Evolutionary conservation across 345 rosid genomes (phyloP).

Genomic region (Acer negundo): DNA sequence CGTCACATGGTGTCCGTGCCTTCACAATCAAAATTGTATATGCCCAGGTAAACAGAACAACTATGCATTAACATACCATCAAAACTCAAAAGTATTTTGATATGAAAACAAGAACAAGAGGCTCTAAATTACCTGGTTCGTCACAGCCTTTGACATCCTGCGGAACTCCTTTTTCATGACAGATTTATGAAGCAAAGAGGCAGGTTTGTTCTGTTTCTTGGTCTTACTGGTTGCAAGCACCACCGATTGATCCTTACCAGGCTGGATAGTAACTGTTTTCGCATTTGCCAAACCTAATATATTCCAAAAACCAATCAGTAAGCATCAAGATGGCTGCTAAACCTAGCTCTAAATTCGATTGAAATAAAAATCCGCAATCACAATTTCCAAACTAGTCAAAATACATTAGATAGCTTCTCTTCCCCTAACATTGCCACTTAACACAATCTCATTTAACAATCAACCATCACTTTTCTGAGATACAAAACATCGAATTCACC

Average conservation of each 20-base stretch:
- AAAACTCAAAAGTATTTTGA: background rate
- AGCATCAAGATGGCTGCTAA: background rate
- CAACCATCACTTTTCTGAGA: background rate
- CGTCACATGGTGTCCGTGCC: background rate
- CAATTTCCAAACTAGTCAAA: background rate
- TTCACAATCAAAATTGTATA: background rate
- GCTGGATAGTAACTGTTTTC: conserved; percentile 77
- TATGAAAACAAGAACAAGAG: background rate
- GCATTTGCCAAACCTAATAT: conserved; percentile 56
- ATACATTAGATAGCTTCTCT: too few species aligned
- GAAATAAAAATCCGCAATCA: background rate
- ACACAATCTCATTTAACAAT: background rate
- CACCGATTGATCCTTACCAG: conserved; percentile 62
- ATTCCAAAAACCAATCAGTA: background rate
- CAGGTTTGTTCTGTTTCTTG: conserved; percentile 62
- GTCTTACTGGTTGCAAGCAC: conserved; percentile 78
- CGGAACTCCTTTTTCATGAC: conserved; percentile 62
- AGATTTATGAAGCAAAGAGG: conserved; percentile 52
- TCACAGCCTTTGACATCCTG: conserved; percentile 61
- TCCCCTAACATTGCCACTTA: background rate
- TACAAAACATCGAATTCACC: too few species aligned
- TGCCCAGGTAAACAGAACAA: background rate
- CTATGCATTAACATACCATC: background rate
- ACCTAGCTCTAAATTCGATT: background rate
- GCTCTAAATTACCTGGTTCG: conserved; percentile 48